A percentile compares a stretch with the other conserved stretches of the same genome.
phyloP scores from a whole-genome alignment of 2,329 filamentous ascomycete species.

The Colletotrichum aenigma region DNA sequence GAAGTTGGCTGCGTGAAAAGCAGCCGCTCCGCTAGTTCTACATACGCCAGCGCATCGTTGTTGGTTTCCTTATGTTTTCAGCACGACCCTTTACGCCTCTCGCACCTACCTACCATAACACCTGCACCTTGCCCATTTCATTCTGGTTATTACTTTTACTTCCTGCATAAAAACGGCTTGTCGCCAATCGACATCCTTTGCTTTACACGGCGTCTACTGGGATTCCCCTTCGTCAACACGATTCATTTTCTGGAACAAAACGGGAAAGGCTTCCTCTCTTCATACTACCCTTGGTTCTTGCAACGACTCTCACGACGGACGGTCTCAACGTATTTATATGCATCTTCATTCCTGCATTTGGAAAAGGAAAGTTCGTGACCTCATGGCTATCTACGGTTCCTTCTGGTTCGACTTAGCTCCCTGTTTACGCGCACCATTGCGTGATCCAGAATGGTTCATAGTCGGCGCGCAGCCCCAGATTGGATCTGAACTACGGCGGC shows the following conservation, averaged over 20 bases:
- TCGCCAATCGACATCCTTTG: slow-evolving; percentile 18
- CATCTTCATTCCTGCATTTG: slow-evolving; percentile 10
- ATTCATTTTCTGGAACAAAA: slow-evolving; percentile 31
- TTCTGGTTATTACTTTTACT: slow-evolving; percentile 12
- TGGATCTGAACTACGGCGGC: not conserved
- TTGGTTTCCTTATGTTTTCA: slow-evolving; percentile 6
- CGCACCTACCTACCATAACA: not conserved
- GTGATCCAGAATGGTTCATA: not conserved
- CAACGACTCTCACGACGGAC: slow-evolving; percentile 22
- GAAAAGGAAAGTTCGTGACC: slow-evolving; percentile 8
- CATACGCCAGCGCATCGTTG: not conserved
- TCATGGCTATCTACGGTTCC: not conserved
- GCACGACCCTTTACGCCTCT: slow-evolving; percentile 4
- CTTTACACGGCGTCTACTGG: slow-evolving; percentile 30
- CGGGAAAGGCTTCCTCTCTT: slow-evolving; percentile 23
- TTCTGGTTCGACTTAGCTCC: not conserved
- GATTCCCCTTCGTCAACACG: slow-evolving; percentile 26
- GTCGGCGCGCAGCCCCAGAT: not conserved
- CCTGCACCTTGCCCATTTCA: slow-evolving; percentile 6
- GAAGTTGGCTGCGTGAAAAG: not conserved
- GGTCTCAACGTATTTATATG: slow-evolving; percentile 19
- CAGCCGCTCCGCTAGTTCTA: not conserved
- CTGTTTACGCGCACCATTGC: not conserved
- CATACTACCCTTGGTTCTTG: slow-evolving; percentile 16
- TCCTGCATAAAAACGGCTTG: slow-evolving; percentile 21